These are phyloP conservation scores for Lathyrus tuberosus DNA, from an alignment of 306 rosid genomes.

Conservation along the genomic window DNA sequence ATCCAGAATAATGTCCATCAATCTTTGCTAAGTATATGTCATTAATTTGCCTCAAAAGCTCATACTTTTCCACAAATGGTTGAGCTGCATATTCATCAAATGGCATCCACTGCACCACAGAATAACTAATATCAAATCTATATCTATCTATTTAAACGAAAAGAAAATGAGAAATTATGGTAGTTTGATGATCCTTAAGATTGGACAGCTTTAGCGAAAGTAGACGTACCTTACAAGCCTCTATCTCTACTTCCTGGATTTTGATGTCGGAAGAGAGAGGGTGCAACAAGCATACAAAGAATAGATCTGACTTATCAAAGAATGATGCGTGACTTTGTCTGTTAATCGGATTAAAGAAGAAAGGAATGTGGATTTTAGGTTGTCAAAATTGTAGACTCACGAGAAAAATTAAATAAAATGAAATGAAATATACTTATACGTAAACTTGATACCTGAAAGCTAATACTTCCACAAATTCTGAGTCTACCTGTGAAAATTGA, in stretches of 20 bases:
- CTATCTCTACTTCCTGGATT: slow-evolving; percentile 74
- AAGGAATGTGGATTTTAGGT: slow-evolving; percentile 5
- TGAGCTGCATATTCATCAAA: slow-evolving; percentile 69
- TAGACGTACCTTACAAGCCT: slow-evolving; percentile 65
- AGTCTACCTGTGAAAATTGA: slow-evolving; percentile 74
- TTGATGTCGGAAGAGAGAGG: slow-evolving; percentile 70
- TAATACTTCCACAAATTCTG: slow-evolving; percentile 80
- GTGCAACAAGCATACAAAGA: slow-evolving; percentile 73
- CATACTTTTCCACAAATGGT: slow-evolving; percentile 54
- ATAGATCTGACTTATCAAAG: slow-evolving; percentile 84
- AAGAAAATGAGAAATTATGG: slow-evolving; percentile 18
- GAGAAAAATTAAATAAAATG: not conserved
- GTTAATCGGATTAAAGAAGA: slow-evolving; percentile 38
- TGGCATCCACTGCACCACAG: slow-evolving; percentile 85
- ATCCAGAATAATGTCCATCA: slow-evolving; percentile 61
- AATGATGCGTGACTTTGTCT: slow-evolving; percentile 76
- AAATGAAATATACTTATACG: slow-evolving; percentile 20
- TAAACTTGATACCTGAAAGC: slow-evolving; percentile 68
- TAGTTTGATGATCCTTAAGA: slow-evolving; percentile 18
- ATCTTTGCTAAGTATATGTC: slow-evolving; percentile 60
- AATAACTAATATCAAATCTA: slow-evolving; percentile 20
- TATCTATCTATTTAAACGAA: slow-evolving; percentile 1
- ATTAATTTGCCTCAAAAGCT: slow-evolving; percentile 44
- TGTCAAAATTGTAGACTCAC: slow-evolving; percentile 17
- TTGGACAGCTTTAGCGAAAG: not conserved